phyloP scores from a whole-genome alignment of 2,329 filamentous ascomycete genomes.

The Akanthomyces uredinophilus region DNA sequence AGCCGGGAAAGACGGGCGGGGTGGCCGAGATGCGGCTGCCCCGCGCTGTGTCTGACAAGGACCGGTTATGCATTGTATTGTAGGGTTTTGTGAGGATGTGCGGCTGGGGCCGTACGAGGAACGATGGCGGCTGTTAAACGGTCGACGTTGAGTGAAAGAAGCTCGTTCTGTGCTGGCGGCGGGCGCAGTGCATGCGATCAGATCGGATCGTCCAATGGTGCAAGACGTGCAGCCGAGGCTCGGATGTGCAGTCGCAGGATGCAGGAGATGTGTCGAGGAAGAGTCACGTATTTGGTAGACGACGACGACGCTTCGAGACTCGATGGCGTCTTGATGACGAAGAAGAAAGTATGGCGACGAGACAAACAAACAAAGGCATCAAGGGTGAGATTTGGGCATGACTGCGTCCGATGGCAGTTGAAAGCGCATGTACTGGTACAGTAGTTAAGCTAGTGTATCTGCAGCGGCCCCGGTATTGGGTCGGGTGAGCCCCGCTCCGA shows the following conservation, averaged over 20 bases:
- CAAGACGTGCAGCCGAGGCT: not conserved
- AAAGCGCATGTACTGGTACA: too few species aligned
- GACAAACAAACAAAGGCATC: not conserved
- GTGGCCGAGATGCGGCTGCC: constrained; percentile 37
- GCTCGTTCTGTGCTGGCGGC: not conserved
- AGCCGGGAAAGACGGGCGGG: constrained; percentile 44
- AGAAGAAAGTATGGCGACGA: not conserved
- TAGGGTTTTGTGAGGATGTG: not conserved
- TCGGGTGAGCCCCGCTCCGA: not conserved
- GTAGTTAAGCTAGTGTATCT: too few species aligned
- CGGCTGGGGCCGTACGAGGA: not conserved
- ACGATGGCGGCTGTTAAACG: not conserved
- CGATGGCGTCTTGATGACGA: not conserved
- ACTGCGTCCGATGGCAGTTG: not conserved
- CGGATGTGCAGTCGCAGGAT: not conserved
- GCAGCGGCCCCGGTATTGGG: not conserved
- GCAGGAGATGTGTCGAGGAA: not conserved
- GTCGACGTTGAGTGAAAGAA: not conserved
- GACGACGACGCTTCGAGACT: not conserved
- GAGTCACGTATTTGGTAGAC: not conserved
- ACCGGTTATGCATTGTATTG: constrained; percentile 1
- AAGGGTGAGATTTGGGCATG: not conserved
- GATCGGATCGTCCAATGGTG: not conserved
- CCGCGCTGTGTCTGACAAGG: constrained; percentile 25
- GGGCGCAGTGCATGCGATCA: not conserved